Evolutionary conservation across 768 basidiomycete genomes (phyloP), one percentile per base, ranked within the genome.

Genomic region (Lactarius quietus): DNA sequence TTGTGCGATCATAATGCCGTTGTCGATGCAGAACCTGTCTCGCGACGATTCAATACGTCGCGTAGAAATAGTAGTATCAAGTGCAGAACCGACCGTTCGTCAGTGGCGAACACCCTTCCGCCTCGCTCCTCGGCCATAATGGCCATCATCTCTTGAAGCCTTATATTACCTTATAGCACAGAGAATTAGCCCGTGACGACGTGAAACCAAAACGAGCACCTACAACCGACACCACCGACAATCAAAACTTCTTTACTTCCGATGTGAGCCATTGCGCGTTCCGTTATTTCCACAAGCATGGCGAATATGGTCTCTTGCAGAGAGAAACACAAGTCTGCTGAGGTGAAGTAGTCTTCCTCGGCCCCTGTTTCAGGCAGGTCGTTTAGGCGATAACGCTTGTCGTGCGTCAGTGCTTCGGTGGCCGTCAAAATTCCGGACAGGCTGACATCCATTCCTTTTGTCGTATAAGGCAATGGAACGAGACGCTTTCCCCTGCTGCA

Each of bases 1-100:
- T 73, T 99, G 97, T 3, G 97, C 96, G 61, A 99, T 98, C 97
- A 99, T 99, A 70, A 98, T 96, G 1, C 97, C 97, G 70, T 99
- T 99, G 75, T 99, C 97, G 66, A 99, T 98, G 76, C 97, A 98
- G 76, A 96, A 98, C 61, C 95, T 59, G 43, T 14, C 29, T 39
- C 20, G 23, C 33, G 8, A 35, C 52, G 39, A 60, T 53, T 18
- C n/a, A 26, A 15, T 51, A 51, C 14, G 23, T 26, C 14, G 4
- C 3, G 26, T 18, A 41, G 41, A 39, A 28, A 23, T 57, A 31
- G 15, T 35, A 39, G 18, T 28, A 63, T 17, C 59, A 23, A 36
- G 9, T 60, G 38, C 14, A 53, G 45, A 8, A 68, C 83, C 59
- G 70, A 92, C 96, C 95, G 82, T 76, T 98, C 95, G 74, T 99